phyloP scores from a whole-genome alignment of 768 basidiomycete genomes.

The Atractiella rhizophila region DNA sequence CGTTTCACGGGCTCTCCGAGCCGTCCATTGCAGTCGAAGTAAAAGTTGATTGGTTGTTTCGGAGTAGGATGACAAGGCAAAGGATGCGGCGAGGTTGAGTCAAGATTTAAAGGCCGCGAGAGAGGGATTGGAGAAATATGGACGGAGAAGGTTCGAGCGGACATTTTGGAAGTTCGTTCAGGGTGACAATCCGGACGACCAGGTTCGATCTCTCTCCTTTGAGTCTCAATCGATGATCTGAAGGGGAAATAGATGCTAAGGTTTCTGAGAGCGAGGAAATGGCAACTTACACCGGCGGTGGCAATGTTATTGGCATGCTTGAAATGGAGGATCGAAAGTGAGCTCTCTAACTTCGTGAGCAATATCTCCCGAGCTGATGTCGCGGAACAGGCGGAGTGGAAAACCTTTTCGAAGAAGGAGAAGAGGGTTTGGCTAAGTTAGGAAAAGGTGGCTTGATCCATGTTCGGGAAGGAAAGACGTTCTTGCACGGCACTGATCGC shows the following conservation, averaged over 20 bases:
- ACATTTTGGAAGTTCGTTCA: constrained; percentile 10
- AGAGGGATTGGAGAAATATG: constrained; percentile 10
- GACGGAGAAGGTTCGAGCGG: constrained; percentile 9
- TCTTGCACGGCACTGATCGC: constrained; percentile 3
- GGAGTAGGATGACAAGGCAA: constrained; percentile 2
- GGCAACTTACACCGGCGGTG: constrained; percentile 4
- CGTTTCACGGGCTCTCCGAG: no score
- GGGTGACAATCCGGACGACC: neutral
- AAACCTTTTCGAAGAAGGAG: neutral
- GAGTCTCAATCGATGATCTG: constrained; percentile 9
- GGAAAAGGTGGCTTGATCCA: constrained; percentile 1
- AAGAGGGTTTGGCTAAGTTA: constrained; percentile 3
- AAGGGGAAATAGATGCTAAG: constrained; percentile 11
- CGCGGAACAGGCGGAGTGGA: neutral
- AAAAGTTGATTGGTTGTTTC: no score
- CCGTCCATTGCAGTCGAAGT: no score
- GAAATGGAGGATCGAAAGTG: constrained; percentile 7
- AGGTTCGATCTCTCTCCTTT: no score
- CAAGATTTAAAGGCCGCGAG: constrained; percentile 8
- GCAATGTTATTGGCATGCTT: constrained; percentile 1
- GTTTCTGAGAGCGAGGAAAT: constrained; percentile 13
- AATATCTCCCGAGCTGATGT: no score
- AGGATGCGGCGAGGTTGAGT: neutral
- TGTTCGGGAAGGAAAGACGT: neutral
- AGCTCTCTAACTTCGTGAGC: no score